Conservation (phyloP, 2,329 filamentous ascomycete species). For the Sporothrix sp. region DNA sequence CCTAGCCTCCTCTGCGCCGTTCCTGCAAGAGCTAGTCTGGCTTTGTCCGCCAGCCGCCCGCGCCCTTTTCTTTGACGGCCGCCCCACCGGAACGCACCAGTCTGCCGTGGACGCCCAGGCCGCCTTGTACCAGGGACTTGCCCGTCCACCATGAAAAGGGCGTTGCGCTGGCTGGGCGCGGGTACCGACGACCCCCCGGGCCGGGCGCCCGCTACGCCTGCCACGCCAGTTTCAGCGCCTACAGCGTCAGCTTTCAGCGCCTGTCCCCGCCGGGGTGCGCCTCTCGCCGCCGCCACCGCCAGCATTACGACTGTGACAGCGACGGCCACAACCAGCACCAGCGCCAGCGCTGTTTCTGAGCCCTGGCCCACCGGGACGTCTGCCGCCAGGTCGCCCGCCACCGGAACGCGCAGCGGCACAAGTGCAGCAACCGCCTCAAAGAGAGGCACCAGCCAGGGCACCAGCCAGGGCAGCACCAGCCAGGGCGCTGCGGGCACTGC, state of each 20-base stretch:
- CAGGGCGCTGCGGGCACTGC: not conserved
- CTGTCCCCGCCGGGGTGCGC: constrained; percentile 1
- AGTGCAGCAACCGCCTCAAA: too few species aligned
- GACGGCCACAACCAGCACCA: too few species aligned
- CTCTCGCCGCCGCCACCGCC: constrained; percentile 5
- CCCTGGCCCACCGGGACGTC: too few species aligned
- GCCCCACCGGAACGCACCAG: constrained; percentile 13
- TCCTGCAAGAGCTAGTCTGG: constrained; percentile 4
- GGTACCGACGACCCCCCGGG: constrained; percentile 16
- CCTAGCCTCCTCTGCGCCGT: not conserved
- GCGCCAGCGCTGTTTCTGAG: too few species aligned
- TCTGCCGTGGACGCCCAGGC: too few species aligned
- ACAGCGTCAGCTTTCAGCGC: not conserved
- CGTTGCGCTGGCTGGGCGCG: constrained; percentile 14
- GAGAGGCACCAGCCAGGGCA: not conserved
- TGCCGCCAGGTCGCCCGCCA: too few species aligned
- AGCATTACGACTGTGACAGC: constrained; percentile 5
- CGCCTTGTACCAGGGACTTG: constrained; percentile 4
- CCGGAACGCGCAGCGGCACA: too few species aligned
- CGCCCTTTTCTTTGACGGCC: constrained; percentile 9
- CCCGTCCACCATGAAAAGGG: constrained; percentile 7
- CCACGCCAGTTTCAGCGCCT: not conserved
- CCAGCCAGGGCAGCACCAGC: not conserved
- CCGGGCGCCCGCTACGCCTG: constrained; percentile 5
- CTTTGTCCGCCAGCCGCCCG: not conserved